Evolutionary conservation across 768 basidiomycete genomes (phyloP).

Genomic region (Xerocomus brunneocitrinus): DNA sequence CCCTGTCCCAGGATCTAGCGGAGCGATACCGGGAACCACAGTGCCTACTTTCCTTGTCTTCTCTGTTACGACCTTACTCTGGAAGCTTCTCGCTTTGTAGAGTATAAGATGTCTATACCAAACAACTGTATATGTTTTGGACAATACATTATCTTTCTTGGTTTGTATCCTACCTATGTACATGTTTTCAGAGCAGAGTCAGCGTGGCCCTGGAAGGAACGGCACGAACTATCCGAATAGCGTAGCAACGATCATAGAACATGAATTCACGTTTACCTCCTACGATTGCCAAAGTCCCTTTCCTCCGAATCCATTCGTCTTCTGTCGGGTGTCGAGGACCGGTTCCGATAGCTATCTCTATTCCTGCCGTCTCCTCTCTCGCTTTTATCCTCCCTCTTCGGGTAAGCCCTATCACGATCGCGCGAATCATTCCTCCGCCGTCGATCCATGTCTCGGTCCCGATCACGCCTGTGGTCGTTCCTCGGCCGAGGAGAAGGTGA

Average conservation of each 20-base stretch:
- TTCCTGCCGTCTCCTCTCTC: constrained; percentile 22
- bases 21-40: constrained; percentile 28
- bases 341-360: constrained; percentile 15
- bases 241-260: neutral
- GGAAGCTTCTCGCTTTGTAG: constrained; percentile 20
- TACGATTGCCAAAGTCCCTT: constrained; percentile 17
- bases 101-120: neutral
- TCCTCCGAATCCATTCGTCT: constrained; percentile 22
- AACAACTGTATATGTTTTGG: neutral
- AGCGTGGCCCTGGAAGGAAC: too few species aligned
- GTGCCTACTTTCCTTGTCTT: constrained; percentile 22
- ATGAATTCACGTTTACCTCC: constrained; percentile 11
- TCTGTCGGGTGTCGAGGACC: constrained; percentile 26
- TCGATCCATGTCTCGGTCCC: constrained; percentile 22
- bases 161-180: neutral
- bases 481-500: constrained; percentile 23
- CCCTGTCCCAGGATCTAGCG: constrained; percentile 52
- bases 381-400: constrained; percentile 19
- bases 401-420: constrained; percentile 15
- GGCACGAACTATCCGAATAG: neutral
- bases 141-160: constrained; percentile 6
- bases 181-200: neutral
- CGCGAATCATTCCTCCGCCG: constrained; percentile 26
- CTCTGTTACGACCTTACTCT: constrained; percentile 21
- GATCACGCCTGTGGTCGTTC: constrained; percentile 17